phyloP scores from a whole-genome alignment of 495 filamentous ascomycete genomes.

The Penicillium riverlandense region DNA sequence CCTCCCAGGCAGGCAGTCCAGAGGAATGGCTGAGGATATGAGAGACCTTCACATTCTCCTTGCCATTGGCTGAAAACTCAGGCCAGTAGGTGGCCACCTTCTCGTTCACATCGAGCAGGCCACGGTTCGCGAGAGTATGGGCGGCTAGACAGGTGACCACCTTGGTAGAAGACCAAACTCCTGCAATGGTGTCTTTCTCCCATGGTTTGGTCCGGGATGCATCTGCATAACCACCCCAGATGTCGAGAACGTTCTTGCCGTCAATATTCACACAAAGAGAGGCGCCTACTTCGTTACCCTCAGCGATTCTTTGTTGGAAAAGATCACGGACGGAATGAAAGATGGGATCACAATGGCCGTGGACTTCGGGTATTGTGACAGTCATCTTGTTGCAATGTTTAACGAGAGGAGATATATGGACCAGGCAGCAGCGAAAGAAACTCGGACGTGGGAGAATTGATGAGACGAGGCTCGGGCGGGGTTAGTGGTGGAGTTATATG shows the following conservation, averaged over 20 bases:
- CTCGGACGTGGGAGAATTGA: too few relatives aligned
- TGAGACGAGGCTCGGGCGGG: too few relatives aligned
- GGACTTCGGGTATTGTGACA: constrained; percentile 18
- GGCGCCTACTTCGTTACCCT: constrained; percentile 33
- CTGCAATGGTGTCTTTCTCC: constrained; percentile 30
- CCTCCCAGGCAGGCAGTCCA: constrained; percentile 28
- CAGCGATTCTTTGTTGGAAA: constrained; percentile 16
- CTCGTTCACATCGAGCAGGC: constrained; percentile 28
- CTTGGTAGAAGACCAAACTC: constrained; percentile 38
- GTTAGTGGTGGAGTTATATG: too few relatives aligned
- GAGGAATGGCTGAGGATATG: constrained; percentile 37
- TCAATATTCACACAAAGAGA: constrained; percentile 35
- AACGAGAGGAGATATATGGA: too few relatives aligned
- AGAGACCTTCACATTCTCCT: constrained; percentile 29
- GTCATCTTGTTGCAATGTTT: too few relatives aligned
- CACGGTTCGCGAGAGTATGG: constrained; percentile 31
- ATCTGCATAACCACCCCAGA: constrained; percentile 39
- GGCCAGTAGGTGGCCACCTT: constrained; percentile 39
- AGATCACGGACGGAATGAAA: constrained; percentile 27
- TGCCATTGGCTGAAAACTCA: constrained; percentile 36
- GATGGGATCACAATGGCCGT: constrained; percentile 27
- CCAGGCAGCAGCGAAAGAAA: too few relatives aligned
- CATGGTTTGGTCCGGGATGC: constrained; percentile 20
- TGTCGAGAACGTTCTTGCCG: constrained; percentile 35
- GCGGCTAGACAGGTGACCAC: constrained; percentile 28